These are phyloP conservation scores for Vararia minispora DNA, from an alignment of 768 basidiomycete species.

Conservation along the genomic window DNA sequence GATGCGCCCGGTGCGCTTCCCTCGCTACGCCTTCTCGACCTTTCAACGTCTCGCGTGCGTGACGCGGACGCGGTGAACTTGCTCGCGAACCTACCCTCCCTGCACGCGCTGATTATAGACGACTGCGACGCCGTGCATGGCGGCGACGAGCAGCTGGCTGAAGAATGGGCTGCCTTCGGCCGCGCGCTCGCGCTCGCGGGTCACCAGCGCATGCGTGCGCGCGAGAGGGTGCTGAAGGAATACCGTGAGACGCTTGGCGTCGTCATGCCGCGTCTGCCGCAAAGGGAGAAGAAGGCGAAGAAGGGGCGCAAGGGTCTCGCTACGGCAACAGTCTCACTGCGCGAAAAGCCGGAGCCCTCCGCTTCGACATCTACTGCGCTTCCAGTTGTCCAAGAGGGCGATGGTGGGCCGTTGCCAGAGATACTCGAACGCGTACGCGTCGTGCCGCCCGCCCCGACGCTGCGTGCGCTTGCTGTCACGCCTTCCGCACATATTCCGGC, in stretches of 20 bases:
- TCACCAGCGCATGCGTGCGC: slow-evolving; percentile 46
- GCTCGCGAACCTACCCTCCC: slow-evolving; percentile 33
- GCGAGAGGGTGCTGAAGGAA: slow-evolving; percentile 48
- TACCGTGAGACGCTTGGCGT: slow-evolving; percentile 9
- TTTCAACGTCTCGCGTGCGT: slow-evolving; percentile 57
- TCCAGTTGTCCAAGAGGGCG: neutral
- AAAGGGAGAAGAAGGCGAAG: slow-evolving; percentile 11
- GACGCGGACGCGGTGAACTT: slow-evolving; percentile 44
- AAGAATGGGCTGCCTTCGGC: slow-evolving; percentile 53
- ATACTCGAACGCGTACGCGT: slow-evolving; percentile 29
- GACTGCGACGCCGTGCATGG: slow-evolving; percentile 44
- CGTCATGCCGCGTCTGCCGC: neutral
- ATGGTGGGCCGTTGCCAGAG: neutral
- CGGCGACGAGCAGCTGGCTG: slow-evolving; percentile 35
- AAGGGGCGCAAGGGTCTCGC: slow-evolving; percentile 54
- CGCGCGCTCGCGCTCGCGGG: slow-evolving; percentile 51
- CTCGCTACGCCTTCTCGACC: slow-evolving; percentile 51
- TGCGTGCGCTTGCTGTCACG: slow-evolving; percentile 40
- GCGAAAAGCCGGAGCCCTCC: slow-evolving; percentile 1
- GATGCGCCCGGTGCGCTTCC: slow-evolving; percentile 26
- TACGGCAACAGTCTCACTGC: slow-evolving; percentile 50
- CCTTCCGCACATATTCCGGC: slow-evolving; percentile 15
- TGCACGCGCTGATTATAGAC: slow-evolving; percentile 66
- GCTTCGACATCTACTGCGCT: neutral
- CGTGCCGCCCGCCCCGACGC: slow-evolving; percentile 39